phyloP scores from a whole-genome alignment of 2,329 filamentous ascomycete species.

The Phyllosticta capitalensis region DNA sequence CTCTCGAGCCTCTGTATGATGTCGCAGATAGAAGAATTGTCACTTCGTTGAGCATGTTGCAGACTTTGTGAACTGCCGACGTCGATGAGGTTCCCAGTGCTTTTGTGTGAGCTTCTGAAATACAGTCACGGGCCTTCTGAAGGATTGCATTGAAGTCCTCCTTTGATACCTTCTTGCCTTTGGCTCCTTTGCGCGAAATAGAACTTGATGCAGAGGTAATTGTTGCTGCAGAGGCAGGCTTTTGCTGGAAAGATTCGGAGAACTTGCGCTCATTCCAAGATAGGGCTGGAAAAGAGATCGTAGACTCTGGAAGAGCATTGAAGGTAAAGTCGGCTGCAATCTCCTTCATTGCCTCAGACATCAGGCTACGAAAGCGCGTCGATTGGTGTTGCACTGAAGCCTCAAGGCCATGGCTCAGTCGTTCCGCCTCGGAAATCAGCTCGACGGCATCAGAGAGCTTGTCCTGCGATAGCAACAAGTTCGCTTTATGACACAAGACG shows the following conservation, averaged over 20 bases:
- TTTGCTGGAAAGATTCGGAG: conserved; percentile 15
- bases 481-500: conserved; percentile 43
- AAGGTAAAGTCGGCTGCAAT: conserved; percentile 76
- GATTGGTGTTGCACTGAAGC: conserved; percentile 43
- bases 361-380: conserved; percentile 56
- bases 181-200: neutral
- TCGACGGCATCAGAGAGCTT: conserved; percentile 21
- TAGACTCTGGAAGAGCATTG: conserved; percentile 85
- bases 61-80: conserved; percentile 45
- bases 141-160: conserved; percentile 50
- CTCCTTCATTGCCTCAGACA: conserved; percentile 59
- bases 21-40: conserved; percentile 33
- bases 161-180: conserved; percentile 13
- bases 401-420: conserved; percentile 26
- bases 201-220: conserved; percentile 11
- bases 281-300: conserved; percentile 73
- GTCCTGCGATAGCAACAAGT: conserved; percentile 28
- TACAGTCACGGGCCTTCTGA: conserved; percentile 54
- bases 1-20: conserved; percentile 19
- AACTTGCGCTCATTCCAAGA: conserved; percentile 19
- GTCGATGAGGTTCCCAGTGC: conserved; percentile 46
- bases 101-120: conserved; percentile 52
- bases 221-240: conserved; percentile 12
- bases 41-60: conserved; percentile 25
- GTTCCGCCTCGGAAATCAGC: conserved; percentile 20